A percentile compares a stretch with the other conserved stretches of the same genome.
Evolutionary conservation across 768 basidiomycete genomes (phyloP).

Genomic region (Lactarius sanguifluus): DNA sequence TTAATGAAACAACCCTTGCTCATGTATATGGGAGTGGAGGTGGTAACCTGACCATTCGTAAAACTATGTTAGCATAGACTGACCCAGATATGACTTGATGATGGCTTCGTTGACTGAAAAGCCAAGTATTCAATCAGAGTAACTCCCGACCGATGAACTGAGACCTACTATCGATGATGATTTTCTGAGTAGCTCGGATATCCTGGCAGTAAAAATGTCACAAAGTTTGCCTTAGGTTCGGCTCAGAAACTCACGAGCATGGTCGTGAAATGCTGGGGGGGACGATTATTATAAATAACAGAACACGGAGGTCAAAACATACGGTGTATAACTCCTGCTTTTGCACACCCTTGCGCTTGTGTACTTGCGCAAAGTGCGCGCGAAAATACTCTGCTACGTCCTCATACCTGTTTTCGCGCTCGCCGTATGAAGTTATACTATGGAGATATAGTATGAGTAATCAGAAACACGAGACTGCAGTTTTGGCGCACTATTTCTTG

Average conservation of each 20-base stretch:
- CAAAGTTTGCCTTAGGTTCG: neutral
- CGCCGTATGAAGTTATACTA: constrained; percentile 77
- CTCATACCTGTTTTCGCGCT: constrained; percentile 68
- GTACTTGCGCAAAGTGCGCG: constrained; percentile 79
- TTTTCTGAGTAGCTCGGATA: constrained; percentile 34
- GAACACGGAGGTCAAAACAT: constrained; percentile 36
- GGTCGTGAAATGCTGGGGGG: constrained; percentile 61
- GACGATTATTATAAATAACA: neutral
- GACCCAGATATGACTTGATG: constrained; percentile 61
- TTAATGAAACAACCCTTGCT: constrained; percentile 8
- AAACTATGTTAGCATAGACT: constrained; percentile 35
- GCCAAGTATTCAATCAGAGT: constrained; percentile 1
- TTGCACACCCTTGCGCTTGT: constrained; percentile 60
- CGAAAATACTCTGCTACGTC: constrained; percentile 76
- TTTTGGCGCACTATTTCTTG: constrained; percentile 69
- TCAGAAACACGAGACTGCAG: neutral
- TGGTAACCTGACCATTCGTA: neutral
- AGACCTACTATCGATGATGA: constrained; percentile 58
- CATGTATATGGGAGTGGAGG: neutral
- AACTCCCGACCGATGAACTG: neutral
- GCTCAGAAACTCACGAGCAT: constrained; percentile 51
- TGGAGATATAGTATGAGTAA: constrained; percentile 3
- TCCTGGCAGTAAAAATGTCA: constrained; percentile 15
- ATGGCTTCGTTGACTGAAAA: constrained; percentile 62
- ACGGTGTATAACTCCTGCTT: constrained; percentile 65